Base-by-base conservation (phyloP, 2,329 filamentous ascomycete genomes). In the Talaromyces sp. region DNA sequence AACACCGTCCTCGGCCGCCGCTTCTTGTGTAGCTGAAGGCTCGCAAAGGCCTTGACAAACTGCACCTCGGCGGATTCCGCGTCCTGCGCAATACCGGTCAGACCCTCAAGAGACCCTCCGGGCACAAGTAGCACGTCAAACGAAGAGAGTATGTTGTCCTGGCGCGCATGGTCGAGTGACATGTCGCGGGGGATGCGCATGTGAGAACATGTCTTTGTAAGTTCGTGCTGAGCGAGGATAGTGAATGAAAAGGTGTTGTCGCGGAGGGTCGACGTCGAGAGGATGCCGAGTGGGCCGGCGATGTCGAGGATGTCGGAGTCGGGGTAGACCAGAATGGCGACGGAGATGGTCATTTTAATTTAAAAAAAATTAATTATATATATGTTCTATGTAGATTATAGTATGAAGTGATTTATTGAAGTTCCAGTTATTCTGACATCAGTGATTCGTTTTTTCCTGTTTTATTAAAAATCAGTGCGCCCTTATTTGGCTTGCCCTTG, bases 1-100 rank as follows among this genome's bases (percentile, higher is more conserved):
- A 78, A 71, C 10, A 79, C 27, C 14, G 76, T 64, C 0, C 77
- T 23, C 1, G 23, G 23, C 23, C 23, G 23, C 23, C 23, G 65
- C 4, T 67, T 66, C 4, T 65, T 69, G 0, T 63, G 71, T 12
- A 66, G 60, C 5, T 4, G 2, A 8, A 2, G 40, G 31, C 31
- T 40, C 53, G 53, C 30, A 34, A 55, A 55, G 14, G 53, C 53
- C 18, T 40, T 40, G 53, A 55, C 31, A 18, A 55, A 40, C 7
- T 14, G 30, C 1, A 55, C 28, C 33, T 55, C 53, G 9, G 53
- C 31, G 1, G 53, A 55, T 2, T 27, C 53, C 14, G n/a, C 33
- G 18, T 55, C 31, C 53, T 36, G 53, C 31, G 53, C 53, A 23
- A 55, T 34, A 2, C 28, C 53, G 5, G 18, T 7, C 6, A 33